These are phyloP conservation scores for Aquilaria agallochum DNA, from an alignment of 441 rosid genomes.

Conservation along the genomic window DNA sequence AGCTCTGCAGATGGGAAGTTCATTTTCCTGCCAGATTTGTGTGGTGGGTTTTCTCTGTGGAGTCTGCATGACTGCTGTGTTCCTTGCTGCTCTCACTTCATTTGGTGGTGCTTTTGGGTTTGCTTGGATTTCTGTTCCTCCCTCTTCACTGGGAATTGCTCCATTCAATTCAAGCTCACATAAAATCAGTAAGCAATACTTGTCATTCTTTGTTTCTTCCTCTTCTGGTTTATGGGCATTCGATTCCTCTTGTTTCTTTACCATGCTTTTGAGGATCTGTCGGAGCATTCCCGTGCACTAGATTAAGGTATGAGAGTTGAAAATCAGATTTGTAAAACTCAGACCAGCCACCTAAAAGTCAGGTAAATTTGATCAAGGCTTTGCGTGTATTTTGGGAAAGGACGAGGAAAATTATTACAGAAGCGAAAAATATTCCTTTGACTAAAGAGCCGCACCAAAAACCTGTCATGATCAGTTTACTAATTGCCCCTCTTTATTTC, in stretches of 20 bases:
- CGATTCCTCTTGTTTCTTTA: neutral
- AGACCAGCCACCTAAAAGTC: too few species aligned
- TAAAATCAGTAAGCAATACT: conserved; percentile 39
- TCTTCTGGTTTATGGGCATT: neutral
- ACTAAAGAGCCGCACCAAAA: too few species aligned
- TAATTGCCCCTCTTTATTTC: too few species aligned
- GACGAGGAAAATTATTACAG: too few species aligned
- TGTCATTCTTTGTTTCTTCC: neutral
- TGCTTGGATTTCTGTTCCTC: conserved; percentile 46
- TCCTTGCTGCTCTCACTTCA: conserved; percentile 83
- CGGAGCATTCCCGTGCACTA: too few species aligned
- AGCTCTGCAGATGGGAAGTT: conserved; percentile 81
- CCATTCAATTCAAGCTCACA: conserved; percentile 50
- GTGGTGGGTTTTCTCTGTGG: conserved; percentile 89
- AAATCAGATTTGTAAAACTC: too few species aligned
- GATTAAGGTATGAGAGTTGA: too few species aligned
- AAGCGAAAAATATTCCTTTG: too few species aligned
- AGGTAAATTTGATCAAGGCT: too few species aligned
- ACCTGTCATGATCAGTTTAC: too few species aligned
- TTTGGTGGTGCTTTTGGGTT: conserved; percentile 49
- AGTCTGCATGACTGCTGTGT: conserved; percentile 75
- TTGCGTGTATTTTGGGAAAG: too few species aligned
- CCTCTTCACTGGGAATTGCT: conserved; percentile 35
- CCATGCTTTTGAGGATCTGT: too few species aligned
- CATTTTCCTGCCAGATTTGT: conserved; percentile 90